phyloP scores from a whole-genome alignment of 176 grass and related monocot genomes.

The Typha latifolia region DNA sequence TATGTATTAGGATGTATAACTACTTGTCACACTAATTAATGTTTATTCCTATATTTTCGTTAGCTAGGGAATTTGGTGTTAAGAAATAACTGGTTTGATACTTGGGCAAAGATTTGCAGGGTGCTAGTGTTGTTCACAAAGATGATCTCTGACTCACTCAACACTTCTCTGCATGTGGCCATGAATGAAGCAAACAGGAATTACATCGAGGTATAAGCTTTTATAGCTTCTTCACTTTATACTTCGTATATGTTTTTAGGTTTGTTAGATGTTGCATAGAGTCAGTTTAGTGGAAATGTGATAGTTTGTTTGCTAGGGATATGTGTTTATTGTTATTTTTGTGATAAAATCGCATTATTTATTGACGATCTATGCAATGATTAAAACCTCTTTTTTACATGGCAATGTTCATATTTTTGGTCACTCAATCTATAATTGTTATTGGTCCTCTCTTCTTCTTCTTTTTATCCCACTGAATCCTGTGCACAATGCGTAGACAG shows the following conservation, averaged over 20 bases:
- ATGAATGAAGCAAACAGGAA: too few species aligned
- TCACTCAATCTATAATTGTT: background rate
- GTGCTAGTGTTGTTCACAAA: background rate
- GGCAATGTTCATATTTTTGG: background rate
- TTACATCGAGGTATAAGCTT: too few species aligned
- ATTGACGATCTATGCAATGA: too few species aligned
- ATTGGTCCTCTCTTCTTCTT: background rate
- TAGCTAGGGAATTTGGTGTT: background rate
- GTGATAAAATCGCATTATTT: too few species aligned
- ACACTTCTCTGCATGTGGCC: background rate
- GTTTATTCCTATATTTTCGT: constrained; percentile 2
- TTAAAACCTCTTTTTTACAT: too few species aligned
- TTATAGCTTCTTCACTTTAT: too few species aligned
- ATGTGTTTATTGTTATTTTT: too few species aligned
- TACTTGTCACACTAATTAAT: too few species aligned
- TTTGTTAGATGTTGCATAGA: too few species aligned
- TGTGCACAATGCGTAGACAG: background rate
- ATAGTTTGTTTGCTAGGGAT: too few species aligned
- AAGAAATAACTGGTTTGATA: background rate
- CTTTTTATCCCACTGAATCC: background rate
- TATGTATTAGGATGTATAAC: constrained; percentile 4
- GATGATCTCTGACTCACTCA: background rate
- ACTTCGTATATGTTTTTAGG: too few species aligned
- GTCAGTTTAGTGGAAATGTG: too few species aligned
- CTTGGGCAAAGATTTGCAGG: background rate